A percentile compares a stretch with the other conserved stretches of the same genome.
Conservation (phyloP, 306 rosid genomes). For the Oxytropis ochrocephala region DNA sequence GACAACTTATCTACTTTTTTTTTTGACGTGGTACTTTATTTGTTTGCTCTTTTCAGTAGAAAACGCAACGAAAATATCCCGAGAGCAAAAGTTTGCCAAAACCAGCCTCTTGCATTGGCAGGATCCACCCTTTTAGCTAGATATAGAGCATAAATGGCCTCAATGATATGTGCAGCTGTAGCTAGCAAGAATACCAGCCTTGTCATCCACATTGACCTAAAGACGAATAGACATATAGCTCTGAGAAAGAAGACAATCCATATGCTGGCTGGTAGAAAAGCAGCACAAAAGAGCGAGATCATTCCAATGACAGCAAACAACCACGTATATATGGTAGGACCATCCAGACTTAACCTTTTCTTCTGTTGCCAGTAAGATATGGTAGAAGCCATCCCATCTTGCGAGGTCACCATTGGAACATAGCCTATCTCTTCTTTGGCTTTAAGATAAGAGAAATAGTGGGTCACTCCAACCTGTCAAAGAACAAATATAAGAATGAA, state of each 20-base stretch:
- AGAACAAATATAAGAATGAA: constrained; percentile 13
- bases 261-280: constrained; percentile 50
- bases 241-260: constrained; percentile 56
- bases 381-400: constrained; percentile 85
- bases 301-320: constrained; percentile 58
- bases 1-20: too few species aligned
- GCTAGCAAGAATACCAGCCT: constrained; percentile 44
- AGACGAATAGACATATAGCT: constrained; percentile 45
- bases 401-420: constrained; percentile 58
- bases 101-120: constrained; percentile 67
- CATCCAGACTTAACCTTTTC: constrained; percentile 58
- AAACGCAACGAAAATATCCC: constrained; percentile 77
- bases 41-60: constrained; percentile 53
- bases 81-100: constrained; percentile 75
- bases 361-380: constrained; percentile 80
- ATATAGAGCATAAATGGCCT: constrained; percentile 69
- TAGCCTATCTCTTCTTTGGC: constrained; percentile 90
- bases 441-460: constrained; percentile 78
- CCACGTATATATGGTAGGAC: constrained; percentile 74
- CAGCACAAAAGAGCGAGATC: constrained; percentile 55
- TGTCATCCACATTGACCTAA: constrained; percentile 52
- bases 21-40: too few species aligned
- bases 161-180: constrained; percentile 35
- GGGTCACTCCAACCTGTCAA: constrained; percentile 80
- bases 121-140: constrained; percentile 79